phyloP scores from a whole-genome alignment of 2,329 filamentous ascomycete species.

The Pseudocercospora fuligena region DNA sequence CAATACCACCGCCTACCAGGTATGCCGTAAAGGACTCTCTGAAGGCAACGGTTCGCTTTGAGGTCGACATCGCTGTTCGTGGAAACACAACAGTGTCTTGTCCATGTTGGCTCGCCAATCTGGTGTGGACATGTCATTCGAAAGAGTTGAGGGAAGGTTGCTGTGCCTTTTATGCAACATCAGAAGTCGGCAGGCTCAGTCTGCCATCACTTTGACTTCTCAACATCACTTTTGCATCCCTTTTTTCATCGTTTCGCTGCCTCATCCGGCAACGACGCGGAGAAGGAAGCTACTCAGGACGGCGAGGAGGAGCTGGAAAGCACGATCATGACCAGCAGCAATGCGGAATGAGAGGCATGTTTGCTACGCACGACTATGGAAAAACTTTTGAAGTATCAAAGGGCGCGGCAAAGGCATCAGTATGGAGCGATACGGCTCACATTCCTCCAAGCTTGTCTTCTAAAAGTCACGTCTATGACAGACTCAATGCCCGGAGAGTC shows the following conservation, averaged over 20 bases:
- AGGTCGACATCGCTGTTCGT: background rate
- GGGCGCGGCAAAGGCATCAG: no score
- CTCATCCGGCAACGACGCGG: background rate
- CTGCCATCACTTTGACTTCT: no score
- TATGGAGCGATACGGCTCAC: no score
- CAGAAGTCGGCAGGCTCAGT: no score
- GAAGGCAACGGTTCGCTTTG: background rate
- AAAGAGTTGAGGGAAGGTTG: background rate
- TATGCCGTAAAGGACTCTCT: background rate
- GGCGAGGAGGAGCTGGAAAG: background rate
- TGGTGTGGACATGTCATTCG: background rate
- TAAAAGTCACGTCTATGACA: no score
- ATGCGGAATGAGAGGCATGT: background rate
- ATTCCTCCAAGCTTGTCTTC: no score
- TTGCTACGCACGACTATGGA: no score
- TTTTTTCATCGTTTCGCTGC: background rate
- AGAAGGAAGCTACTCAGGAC: background rate
- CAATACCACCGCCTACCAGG: no score
- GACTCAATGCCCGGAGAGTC: no score
- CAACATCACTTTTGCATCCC: no score
- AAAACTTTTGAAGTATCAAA: no score
- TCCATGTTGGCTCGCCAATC: background rate
- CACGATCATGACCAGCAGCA: background rate
- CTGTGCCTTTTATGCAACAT: no score
- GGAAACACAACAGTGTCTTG: background rate